Conservation (phyloP, 2,329 filamentous ascomycete genomes). For the Epichloe typhina region DNA sequence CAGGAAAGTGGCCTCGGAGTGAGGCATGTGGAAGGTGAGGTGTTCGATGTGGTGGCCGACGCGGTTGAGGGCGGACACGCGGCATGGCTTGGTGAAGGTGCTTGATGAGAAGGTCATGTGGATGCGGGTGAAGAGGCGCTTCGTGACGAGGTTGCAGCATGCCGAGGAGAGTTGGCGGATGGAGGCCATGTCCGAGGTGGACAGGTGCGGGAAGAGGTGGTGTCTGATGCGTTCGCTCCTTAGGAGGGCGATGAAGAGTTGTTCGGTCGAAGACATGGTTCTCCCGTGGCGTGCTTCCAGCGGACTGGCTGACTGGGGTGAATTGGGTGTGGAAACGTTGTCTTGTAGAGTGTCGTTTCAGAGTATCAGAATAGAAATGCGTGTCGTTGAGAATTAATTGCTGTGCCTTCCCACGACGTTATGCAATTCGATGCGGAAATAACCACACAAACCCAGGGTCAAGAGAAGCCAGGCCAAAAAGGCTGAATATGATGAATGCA, state of each 20-base stretch:
- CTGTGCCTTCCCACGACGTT: neutral
- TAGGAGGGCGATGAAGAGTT: constrained; percentile 42
- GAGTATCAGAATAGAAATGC: no score
- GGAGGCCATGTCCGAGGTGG: constrained; percentile 39
- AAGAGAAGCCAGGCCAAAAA: neutral
- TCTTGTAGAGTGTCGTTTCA: no score
- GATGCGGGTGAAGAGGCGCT: constrained; percentile 54
- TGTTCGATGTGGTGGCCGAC: constrained; percentile 70
- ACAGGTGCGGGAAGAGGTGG: constrained; percentile 34
- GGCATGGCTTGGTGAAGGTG: constrained; percentile 61
- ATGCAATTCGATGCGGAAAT: neutral
- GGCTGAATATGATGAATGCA: neutral
- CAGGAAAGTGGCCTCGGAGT: constrained; percentile 66
- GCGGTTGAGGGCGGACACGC: constrained; percentile 60
- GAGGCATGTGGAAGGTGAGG: constrained; percentile 64
- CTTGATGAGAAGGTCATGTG: constrained; percentile 58
- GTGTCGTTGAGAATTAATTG: no score
- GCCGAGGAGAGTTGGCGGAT: constrained; percentile 56
- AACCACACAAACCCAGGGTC: neutral
- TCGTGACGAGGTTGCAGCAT: constrained; percentile 57
- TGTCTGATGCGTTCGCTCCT: constrained; percentile 37
- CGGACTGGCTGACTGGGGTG: no score
- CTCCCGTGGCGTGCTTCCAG: no score
- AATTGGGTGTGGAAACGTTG: no score
- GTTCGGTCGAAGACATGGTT: constrained; percentile 29